These are phyloP conservation scores for Epichloe gansuensis DNA, from an alignment of 2,329 filamentous ascomycete genomes.

Conservation along the genomic window DNA sequence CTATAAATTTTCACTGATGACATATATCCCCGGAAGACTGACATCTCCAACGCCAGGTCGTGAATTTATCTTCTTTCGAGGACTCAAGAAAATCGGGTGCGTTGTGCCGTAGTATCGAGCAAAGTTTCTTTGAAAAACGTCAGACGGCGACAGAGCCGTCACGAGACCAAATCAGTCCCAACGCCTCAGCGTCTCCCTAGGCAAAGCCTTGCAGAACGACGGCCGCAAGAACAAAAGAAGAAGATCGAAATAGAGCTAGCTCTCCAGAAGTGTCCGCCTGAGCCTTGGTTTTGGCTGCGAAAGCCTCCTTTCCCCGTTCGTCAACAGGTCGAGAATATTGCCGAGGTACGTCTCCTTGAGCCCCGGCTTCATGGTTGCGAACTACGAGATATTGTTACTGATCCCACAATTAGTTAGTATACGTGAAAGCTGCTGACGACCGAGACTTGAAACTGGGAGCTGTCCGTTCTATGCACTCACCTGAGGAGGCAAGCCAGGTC, in stretches of 20 bases:
- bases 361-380: no score
- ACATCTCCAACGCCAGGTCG: constrained; percentile 30
- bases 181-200: constrained; percentile 17
- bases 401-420: constrained; percentile 4
- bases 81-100: constrained; percentile 19
- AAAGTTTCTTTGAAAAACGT: constrained; percentile 13
- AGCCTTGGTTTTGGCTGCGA: constrained; percentile 1
- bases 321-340: neutral
- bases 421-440: neutral
- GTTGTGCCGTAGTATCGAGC: constrained; percentile 16
- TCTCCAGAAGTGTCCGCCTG: constrained; percentile 3
- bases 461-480: constrained; percentile 15
- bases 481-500: constrained; percentile 27
- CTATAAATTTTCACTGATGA: constrained; percentile 26
- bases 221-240: constrained; percentile 13
- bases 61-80: constrained; percentile 16
- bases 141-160: constrained; percentile 11
- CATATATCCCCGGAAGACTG: constrained; percentile 24
- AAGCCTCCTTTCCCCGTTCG: neutral
- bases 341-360: no score
- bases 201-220: constrained; percentile 10
- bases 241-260: constrained; percentile 12
- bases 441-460: neutral
- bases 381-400: neutral
- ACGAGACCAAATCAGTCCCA: constrained; percentile 17